Conservation (phyloP, 495 filamentous ascomycete species). For the Hypoxylon cercidicola region DNA sequence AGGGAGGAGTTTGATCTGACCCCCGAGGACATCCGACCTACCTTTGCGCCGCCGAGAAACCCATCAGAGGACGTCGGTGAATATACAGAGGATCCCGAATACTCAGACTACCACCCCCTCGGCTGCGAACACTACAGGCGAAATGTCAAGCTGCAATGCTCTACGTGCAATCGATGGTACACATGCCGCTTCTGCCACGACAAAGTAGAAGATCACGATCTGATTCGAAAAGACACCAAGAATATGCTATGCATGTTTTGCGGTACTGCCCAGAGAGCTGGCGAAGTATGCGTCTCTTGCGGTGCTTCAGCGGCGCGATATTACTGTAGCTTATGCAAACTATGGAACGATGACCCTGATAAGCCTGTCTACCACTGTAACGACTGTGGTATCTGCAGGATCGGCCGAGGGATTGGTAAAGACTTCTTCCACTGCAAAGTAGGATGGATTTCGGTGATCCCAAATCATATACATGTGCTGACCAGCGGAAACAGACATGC, state of each 20-base stretch:
- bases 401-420: conserved; percentile 91
- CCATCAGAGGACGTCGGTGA: conserved; percentile 30
- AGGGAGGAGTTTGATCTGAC: conserved; percentile 73
- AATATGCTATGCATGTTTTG: conserved; percentile 99
- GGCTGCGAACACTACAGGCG: conserved; percentile 95
- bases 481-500: conserved; percentile 71
- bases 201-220: conserved; percentile 79
- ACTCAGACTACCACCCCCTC: conserved; percentile 60
- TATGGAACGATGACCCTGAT: conserved; percentile 93
- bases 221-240: conserved; percentile 83
- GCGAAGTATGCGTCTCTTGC: conserved; percentile 79
- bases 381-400: conserved; percentile 95
- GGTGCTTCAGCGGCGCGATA: conserved; percentile 84
- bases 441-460: conserved; percentile 33
- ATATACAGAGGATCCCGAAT: conserved; percentile 56
- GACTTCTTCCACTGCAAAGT: conserved; percentile 99
- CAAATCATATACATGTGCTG: conserved; percentile 7
- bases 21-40: conserved; percentile 75
- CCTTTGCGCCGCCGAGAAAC: conserved; percentile 65
- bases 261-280: conserved; percentile 82
- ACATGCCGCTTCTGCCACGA: conserved; percentile 97
- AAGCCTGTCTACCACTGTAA: conserved; percentile 97
- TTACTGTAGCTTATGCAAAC: conserved; percentile 93
- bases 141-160: conserved; percentile 96
- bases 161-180: conserved; percentile 88